Conservation (phyloP, 2,329 filamentous ascomycete species). For the Cordyceps fumosorosea region DNA sequence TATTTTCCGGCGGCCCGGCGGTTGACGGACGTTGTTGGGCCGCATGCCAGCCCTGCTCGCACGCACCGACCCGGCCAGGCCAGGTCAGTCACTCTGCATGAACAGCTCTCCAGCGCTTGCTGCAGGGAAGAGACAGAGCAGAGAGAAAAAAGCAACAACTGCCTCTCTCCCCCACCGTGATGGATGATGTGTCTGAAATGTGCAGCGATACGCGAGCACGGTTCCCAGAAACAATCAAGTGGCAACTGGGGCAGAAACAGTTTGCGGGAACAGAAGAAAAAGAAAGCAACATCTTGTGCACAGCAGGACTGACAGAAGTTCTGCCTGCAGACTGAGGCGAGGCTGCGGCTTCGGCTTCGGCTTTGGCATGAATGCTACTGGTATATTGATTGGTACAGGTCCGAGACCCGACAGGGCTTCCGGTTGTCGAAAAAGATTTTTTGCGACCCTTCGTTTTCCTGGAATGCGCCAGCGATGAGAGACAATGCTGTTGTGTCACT, state of each 20-base stretch:
- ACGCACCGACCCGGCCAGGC: too few relatives aligned
- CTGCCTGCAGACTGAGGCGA: not conserved
- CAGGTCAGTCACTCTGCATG: too few relatives aligned
- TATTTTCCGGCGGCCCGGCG: not conserved
- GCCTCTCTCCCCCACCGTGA: not conserved
- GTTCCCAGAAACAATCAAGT: not conserved
- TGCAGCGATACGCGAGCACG: slow-evolving; percentile 6
- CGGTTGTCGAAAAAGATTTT: not conserved
- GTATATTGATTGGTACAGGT: not conserved
- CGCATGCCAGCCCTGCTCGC: not conserved
- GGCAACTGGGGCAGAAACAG: not conserved
- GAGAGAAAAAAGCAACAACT: not conserved
- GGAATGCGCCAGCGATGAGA: not conserved
- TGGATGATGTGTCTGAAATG: not conserved
- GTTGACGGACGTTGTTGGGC: not conserved
- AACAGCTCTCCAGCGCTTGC: not conserved
- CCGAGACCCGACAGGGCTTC: not conserved
- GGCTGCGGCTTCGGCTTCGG: not conserved
- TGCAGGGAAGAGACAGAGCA: not conserved
- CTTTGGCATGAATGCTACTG: not conserved
- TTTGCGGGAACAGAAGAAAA: not conserved
- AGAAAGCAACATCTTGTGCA: not conserved
- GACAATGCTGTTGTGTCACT: not conserved
- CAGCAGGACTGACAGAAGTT: not conserved
- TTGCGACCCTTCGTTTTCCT: not conserved